A percentile compares a stretch with the other conserved stretches of the same genome.
These are phyloP conservation scores for Terfezia claveryi DNA, from an alignment of 495 filamentous ascomycete species.

Conservation along the genomic window DNA sequence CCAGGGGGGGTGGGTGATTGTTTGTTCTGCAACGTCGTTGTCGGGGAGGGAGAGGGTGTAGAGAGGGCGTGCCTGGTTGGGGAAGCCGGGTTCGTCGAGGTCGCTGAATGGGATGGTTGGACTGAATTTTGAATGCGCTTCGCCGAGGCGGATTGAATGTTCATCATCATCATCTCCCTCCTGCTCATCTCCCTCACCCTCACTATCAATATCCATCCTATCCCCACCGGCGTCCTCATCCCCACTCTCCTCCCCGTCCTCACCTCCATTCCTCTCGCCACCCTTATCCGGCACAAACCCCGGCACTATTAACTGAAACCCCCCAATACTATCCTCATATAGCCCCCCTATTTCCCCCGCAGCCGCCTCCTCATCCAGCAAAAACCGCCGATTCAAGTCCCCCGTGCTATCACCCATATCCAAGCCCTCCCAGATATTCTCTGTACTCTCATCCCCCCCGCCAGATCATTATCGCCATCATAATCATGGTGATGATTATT, in stretches of 20 bases:
- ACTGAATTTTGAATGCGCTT: background rate
- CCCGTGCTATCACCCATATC: slow-evolving; percentile 5
- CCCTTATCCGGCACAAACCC: background rate
- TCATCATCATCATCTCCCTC: background rate
- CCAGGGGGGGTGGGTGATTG: background rate
- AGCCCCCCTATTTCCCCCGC: background rate
- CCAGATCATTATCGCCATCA: background rate
- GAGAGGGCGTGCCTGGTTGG: no score
- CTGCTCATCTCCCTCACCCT: background rate
- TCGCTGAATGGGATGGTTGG: no score
- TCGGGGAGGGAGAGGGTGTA: background rate
- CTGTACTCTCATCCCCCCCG: background rate
- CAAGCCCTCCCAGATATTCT: slow-evolving; percentile 1
- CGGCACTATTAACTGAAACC: slow-evolving; percentile 2
- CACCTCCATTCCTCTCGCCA: background rate
- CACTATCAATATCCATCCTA: background rate
- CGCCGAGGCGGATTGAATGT: background rate
- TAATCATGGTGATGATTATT: background rate
- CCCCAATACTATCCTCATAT: background rate
- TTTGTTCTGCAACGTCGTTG: background rate
- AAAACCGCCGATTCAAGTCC: background rate
- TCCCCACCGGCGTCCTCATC: background rate
- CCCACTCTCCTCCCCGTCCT: background rate
- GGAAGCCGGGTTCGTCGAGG: no score
- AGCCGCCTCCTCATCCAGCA: background rate